phyloP scores from a whole-genome alignment of 2,329 filamentous ascomycete species.

The Pochonia chlamydosporia region DNA sequence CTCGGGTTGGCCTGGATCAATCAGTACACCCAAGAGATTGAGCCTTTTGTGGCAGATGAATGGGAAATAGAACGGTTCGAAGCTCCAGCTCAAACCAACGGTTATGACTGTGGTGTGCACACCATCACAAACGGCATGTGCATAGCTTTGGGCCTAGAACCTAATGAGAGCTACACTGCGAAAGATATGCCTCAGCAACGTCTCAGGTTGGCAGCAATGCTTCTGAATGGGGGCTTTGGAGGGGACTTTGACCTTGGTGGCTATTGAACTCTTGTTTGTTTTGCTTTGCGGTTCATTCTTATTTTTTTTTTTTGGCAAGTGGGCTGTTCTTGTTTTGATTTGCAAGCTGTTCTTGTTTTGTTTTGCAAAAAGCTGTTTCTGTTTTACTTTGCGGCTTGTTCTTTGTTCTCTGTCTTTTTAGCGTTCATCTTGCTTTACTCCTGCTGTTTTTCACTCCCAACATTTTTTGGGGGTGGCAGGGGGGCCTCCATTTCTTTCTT shows the following conservation, averaged over 20 bases:
- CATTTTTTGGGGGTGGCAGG: too few relatives aligned
- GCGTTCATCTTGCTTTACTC: too few relatives aligned
- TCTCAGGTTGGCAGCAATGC: constrained; percentile 55
- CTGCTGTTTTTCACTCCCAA: too few relatives aligned
- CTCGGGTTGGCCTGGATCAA: constrained; percentile 49
- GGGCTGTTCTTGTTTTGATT: too few relatives aligned
- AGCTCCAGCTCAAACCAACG: constrained; percentile 57
- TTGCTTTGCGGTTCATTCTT: not conserved
- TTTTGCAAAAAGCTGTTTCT: too few relatives aligned
- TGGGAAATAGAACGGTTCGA: constrained; percentile 51
- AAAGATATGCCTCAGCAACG: constrained; percentile 55
- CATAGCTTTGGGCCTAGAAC: constrained; percentile 46
- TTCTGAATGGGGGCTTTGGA: constrained; percentile 62
- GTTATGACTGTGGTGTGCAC: constrained; percentile 72
- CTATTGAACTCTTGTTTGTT: constrained; percentile 19
- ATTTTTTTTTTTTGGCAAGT: not conserved
- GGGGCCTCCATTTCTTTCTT: too few relatives aligned
- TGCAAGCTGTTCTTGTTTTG: too few relatives aligned
- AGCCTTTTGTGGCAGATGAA: constrained; percentile 47
- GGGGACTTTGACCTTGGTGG: constrained; percentile 49
- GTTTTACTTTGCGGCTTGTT: too few relatives aligned
- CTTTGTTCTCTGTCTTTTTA: too few relatives aligned
- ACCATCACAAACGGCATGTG: constrained; percentile 68
- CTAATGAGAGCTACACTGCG: constrained; percentile 41
- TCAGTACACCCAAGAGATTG: constrained; percentile 47